Base-by-base conservation (phyloP, 257 asterid genomes). In the Jaltomata sinuosa region DNA sequence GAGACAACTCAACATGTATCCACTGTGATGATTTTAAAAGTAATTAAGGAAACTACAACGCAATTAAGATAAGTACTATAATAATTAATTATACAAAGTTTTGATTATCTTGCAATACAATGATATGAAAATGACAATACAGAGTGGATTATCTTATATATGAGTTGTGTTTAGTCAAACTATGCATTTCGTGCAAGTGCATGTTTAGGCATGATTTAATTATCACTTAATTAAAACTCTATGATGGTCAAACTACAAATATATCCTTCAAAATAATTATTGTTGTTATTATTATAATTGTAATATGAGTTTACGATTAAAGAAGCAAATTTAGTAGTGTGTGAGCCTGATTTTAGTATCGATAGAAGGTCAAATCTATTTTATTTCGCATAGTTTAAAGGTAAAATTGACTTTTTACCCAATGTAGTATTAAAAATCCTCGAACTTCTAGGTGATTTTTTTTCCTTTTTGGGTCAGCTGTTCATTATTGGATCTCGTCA, bases 181-280 rank as follows among this genome's bases (percentile, higher is more conserved):
- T 36, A 59, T 11, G 55, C 21, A n/a, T 74, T 47, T 25, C 67
- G 67, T 55, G 67, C 59, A 54, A 76, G 72, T 72, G 87, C 82
- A 85, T 68, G 82, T 64, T 54, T 69, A 22, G 84, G 88, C 91
- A 86, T 83, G 88, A 87, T 83, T 36, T 16, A 64, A 64, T 29
- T 64, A 27, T 9, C 65, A 38, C 49, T 38, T 50, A 16, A 25
- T 42, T 42, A 47, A 47, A 47, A 47, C 25, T 27, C 57, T 76
- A 76, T 27, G 81, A 47, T 76, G 40, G 18, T 76, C 81, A 27
- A 76, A 16, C 61, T 47, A 47, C 29, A 47, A 45, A 74, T n/a
- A 36, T 36, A 36, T 45, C 40, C 25, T 27, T 15, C 16, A 27
- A 25, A 76, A 72, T 71, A 38, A 71, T 22, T 72, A 42, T 72